A percentile compares a stretch with the other conserved stretches of the same genome.
Evolutionary conservation across 2,329 filamentous ascomycete genomes (phyloP).

Genomic region (Botrytis squamosa): DNA sequence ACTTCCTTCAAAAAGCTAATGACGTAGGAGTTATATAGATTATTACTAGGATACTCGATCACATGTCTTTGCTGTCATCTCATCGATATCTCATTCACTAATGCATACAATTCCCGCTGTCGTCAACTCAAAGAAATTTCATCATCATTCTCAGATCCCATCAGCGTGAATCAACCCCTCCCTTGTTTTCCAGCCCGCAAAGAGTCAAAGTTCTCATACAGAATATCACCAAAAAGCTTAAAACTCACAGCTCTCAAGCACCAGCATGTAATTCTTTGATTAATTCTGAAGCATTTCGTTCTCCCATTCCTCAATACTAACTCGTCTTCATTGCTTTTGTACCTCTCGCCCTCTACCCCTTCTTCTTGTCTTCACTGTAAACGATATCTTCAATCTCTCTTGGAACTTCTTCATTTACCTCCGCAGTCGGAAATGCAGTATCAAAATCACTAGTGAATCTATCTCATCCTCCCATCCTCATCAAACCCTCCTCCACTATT

Average conservation of each 20-base stretch:
- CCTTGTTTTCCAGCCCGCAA: not conserved
- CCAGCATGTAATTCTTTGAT: too few relatives aligned
- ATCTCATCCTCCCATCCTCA: not conserved
- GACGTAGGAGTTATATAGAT: not conserved
- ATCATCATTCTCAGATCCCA: not conserved
- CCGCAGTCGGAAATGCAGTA: too few relatives aligned
- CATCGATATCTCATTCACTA: not conserved
- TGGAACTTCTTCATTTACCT: too few relatives aligned
- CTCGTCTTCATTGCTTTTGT: not conserved
- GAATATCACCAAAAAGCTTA: rapidly evolving
- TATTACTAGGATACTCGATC: not conserved
- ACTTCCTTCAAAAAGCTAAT: not conserved
- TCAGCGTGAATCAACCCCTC: rapidly evolving
- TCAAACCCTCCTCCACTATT: rapidly evolving
- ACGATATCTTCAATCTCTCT: too few relatives aligned
- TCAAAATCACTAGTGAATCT: too few relatives aligned
- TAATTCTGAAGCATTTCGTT: rapidly evolving
- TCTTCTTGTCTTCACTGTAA: too few relatives aligned
- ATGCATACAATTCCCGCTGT: not conserved
- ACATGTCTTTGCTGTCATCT: not conserved
- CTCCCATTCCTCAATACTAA: too few relatives aligned
- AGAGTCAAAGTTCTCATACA: not conserved
- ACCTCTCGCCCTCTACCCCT: rapidly evolving
- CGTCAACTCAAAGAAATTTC: not conserved
- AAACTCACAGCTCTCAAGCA: not conserved